Evolutionary conservation across 192 early-diverging fungal genomes (phyloP).

Genomic region (Rhizoclosmatium globosum): DNA sequence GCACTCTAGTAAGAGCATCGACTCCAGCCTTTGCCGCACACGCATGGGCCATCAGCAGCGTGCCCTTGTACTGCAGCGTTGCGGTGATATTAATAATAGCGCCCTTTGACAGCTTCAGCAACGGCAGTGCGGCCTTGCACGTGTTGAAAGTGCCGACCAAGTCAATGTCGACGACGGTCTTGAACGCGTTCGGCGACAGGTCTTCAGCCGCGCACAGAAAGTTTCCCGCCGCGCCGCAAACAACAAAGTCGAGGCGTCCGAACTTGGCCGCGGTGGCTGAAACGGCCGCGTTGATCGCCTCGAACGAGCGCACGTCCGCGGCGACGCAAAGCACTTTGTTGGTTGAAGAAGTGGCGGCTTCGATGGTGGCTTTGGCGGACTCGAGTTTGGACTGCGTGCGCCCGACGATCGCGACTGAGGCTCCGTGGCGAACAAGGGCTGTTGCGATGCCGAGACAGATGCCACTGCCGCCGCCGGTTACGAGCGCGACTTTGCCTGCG

Average conservation of each 20-base stretch:
- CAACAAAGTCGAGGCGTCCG: slow-evolving; percentile 73
- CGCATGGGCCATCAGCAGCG: slow-evolving; percentile 45
- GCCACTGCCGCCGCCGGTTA: slow-evolving; percentile 60
- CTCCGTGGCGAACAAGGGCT: slow-evolving; percentile 46
- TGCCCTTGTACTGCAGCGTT: slow-evolving; percentile 69
- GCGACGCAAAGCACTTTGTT: slow-evolving; percentile 53
- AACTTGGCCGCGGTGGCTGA: slow-evolving; percentile 65
- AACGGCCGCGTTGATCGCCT: slow-evolving; percentile 66
- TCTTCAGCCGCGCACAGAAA: slow-evolving; percentile 72
- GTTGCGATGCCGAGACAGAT: slow-evolving; percentile 31
- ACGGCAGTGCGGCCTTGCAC: slow-evolving; percentile 71
- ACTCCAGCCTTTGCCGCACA: slow-evolving; percentile 72
- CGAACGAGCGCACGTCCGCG: slow-evolving; percentile 70
- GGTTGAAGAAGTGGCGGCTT: background rate
- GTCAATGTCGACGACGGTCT: slow-evolving; percentile 62
- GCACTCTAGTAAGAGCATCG: slow-evolving; percentile 38
- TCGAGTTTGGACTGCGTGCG: slow-evolving; percentile 74
- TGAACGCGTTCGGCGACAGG: slow-evolving; percentile 77
- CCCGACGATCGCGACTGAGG: slow-evolving; percentile 66
- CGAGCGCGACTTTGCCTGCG: slow-evolving; percentile 69
- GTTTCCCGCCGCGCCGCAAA: slow-evolving; percentile 75
- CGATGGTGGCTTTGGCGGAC: slow-evolving; percentile 45
- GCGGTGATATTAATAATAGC: slow-evolving; percentile 75
- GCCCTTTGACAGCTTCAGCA: slow-evolving; percentile 73
- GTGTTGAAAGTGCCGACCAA: slow-evolving; percentile 80